phyloP scores from a whole-genome alignment of 1,284 basidiomycete genomes.

The Amylostereum areolatum region DNA sequence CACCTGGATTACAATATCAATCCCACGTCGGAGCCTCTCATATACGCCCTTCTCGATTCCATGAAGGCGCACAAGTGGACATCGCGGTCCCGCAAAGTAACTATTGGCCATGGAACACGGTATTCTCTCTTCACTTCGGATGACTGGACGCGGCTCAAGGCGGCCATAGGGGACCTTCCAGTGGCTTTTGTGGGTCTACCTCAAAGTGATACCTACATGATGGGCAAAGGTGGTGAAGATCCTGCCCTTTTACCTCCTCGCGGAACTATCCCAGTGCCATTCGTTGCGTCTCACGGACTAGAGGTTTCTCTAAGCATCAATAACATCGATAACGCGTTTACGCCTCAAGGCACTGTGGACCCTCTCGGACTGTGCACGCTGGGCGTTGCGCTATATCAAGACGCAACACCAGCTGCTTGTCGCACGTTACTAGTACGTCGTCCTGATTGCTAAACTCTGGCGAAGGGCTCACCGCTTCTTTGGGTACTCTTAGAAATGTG shows the following conservation, averaged over 20 bases:
- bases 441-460: not conserved
- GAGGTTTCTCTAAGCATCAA: conserved; percentile 53
- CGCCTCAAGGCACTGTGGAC: conserved; percentile 57
- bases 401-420: conserved; percentile 41
- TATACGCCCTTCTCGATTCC: conserved; percentile 44
- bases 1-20: conserved; percentile 65
- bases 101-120: conserved; percentile 57
- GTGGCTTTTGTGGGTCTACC: conserved; percentile 52
- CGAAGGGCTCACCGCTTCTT: conserved; percentile 7
- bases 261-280: conserved; percentile 47
- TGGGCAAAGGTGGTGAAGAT: conserved; percentile 32
- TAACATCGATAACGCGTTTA: conserved; percentile 63
- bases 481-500: conserved; percentile 29
- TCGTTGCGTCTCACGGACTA: conserved; percentile 38
- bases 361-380: conserved; percentile 52
- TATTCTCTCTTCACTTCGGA: conserved; percentile 41
- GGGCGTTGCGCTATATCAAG: conserved; percentile 55
- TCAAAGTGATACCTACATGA: conserved; percentile 64
- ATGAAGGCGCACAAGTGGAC: conserved; percentile 21
- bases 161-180: conserved; percentile 29
- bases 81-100: conserved; percentile 26
- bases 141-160: conserved; percentile 39
- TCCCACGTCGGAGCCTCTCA: conserved; percentile 40
- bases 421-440: conserved; percentile 41
- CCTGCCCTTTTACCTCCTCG: conserved; percentile 25